Percentiles rank a stretch among this genome's conserved stretches.
Evolutionary conservation across 805 yeast species (phyloP).

Genomic region (Lipomyces sp.): DNA sequence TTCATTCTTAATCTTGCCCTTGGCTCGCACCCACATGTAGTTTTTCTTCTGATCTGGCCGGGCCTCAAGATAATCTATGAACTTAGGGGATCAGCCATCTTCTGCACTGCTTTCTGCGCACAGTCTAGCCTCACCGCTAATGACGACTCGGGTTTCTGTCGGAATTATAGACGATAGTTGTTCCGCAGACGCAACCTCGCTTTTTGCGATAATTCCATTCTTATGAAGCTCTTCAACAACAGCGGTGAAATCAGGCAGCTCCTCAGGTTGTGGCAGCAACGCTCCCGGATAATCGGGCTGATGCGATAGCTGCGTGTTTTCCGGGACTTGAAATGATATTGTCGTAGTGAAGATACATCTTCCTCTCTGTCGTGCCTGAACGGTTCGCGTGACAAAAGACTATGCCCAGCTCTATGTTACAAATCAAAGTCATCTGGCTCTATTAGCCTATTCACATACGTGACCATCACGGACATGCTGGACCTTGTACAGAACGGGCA

Average conservation of each 20-base stretch:
- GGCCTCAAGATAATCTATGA: slow-evolving; percentile 17
- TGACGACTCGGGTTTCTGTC: slow-evolving; percentile 8
- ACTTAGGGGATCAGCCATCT: slow-evolving; percentile 11
- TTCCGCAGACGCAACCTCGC: not conserved
- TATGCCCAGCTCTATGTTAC: not conserved
- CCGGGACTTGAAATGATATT: slow-evolving; percentile 51
- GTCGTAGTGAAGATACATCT: slow-evolving; percentile 57
- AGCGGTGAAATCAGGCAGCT: not conserved
- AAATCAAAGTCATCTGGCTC: too few relatives aligned
- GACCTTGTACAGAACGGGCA: slow-evolving; percentile 60
- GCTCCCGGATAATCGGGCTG: slow-evolving; percentile 17
- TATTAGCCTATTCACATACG: slow-evolving; percentile 11
- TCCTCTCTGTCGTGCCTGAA: slow-evolving; percentile 60
- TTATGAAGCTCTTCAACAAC: not conserved
- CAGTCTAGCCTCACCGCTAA: slow-evolving; percentile 4
- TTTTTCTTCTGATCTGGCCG: slow-evolving; percentile 23
- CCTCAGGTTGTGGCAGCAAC: slow-evolving; percentile 34
- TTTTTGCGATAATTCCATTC: slow-evolving; percentile 8
- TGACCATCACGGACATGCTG: slow-evolving; percentile 57
- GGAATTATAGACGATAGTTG: slow-evolving; percentile 13
- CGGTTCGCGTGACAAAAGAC: slow-evolving; percentile 57
- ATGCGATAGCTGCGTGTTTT: slow-evolving; percentile 21
- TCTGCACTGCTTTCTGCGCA: not conserved
- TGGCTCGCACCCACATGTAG: slow-evolving; percentile 34
- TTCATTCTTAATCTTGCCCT: slow-evolving; percentile 27